phyloP scores from a whole-genome alignment of 164 flowering plant genomes.

The Chloranthus sessilifolius region DNA sequence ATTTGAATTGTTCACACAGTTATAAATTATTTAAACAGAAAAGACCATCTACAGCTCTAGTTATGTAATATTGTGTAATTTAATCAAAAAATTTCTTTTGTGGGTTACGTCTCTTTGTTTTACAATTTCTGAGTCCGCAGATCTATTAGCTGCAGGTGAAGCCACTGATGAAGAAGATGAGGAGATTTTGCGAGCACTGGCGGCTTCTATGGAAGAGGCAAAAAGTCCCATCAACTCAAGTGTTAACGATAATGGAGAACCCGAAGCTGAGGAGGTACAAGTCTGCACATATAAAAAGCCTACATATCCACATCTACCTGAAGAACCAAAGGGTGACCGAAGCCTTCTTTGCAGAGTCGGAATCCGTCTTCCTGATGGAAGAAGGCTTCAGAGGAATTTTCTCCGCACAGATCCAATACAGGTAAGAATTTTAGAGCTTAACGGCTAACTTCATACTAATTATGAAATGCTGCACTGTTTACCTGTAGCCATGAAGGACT shows the following conservation, averaged over 20 bases:
- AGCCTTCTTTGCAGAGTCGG: slow-evolving; percentile 83
- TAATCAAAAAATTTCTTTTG: too few species aligned
- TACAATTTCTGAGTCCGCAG: background rate
- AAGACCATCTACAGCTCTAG: too few species aligned
- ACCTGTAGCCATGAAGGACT: too few species aligned
- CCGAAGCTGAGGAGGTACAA: slow-evolving; percentile 21
- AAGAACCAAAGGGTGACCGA: slow-evolving; percentile 81
- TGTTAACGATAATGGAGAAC: slow-evolving; percentile 14
- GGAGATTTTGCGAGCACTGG: slow-evolving; percentile 45
- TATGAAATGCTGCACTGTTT: too few species aligned
- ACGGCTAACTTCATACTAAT: too few species aligned
- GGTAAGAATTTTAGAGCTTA: slow-evolving; percentile 43
- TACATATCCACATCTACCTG: slow-evolving; percentile 74
- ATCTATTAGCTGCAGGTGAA: slow-evolving; percentile 3
- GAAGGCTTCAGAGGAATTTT: slow-evolving; percentile 81
- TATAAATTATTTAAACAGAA: too few species aligned
- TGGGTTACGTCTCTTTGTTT: too few species aligned
- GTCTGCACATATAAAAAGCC: slow-evolving; percentile 22
- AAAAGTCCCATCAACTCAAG: slow-evolving; percentile 19
- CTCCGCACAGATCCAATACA: slow-evolving; percentile 76
- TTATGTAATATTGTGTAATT: too few species aligned
- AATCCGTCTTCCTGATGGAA: slow-evolving; percentile 91
- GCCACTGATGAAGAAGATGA: slow-evolving; percentile 41
- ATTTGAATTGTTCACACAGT: too few species aligned
- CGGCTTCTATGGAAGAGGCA: slow-evolving; percentile 48